Evolutionary conservation across 805 yeast species (phyloP).

Genomic region (Kodamaea leandrae): DNA sequence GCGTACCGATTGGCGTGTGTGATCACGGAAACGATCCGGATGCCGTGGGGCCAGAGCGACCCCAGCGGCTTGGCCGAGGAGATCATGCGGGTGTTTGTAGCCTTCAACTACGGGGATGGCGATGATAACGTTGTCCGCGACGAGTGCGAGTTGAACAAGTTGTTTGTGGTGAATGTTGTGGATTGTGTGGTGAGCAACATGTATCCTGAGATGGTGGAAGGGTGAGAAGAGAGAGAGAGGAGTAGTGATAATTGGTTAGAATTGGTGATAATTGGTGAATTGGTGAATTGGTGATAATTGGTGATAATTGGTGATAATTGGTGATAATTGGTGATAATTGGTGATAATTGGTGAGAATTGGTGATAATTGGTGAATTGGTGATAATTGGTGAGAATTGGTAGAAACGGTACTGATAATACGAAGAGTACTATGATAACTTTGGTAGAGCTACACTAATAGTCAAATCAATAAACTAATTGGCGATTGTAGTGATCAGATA

Average conservation of each 20-base stretch:
- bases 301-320: background rate
- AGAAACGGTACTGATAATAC: no score
- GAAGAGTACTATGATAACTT: no score
- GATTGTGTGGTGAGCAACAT: slow-evolving; percentile 41
- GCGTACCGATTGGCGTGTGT: background rate
- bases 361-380: background rate
- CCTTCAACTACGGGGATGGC: slow-evolving; percentile 5
- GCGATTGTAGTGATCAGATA: no score
- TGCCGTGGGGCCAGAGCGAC: slow-evolving; percentile 4
- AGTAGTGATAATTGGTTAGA: background rate
- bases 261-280: background rate
- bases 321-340: background rate
- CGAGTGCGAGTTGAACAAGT: slow-evolving; percentile 36
- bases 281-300: no score
- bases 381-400: background rate
- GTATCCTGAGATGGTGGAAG: slow-evolving; percentile 34
- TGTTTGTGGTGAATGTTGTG: slow-evolving; percentile 38
- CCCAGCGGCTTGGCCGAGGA: background rate
- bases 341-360: background rate
- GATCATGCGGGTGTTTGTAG: slow-evolving; percentile 5
- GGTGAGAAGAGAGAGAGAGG: background rate
- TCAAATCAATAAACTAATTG: no score
- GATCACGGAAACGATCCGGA: background rate
- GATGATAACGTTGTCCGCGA: slow-evolving; percentile 13
- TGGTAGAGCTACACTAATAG: no score